These are phyloP conservation scores for Tolypocladium nubicola DNA, from an alignment of 2,329 filamentous ascomycete species.

Conservation along the genomic window DNA sequence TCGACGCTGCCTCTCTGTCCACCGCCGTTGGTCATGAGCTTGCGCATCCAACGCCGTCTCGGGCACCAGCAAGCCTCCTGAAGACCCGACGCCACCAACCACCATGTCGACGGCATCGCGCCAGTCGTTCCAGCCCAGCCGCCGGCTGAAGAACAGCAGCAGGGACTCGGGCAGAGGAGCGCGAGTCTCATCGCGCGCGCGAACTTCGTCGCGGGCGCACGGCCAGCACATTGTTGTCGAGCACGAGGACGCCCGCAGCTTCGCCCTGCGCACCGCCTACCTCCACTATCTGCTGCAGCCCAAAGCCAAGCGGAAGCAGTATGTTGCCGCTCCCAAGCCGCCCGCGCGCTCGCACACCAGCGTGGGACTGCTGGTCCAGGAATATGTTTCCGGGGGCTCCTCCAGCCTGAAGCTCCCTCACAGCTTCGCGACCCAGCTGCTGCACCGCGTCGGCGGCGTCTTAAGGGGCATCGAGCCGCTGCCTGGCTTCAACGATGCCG, in stretches of 20 bases:
- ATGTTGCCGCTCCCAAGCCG: slow-evolving; percentile 57
- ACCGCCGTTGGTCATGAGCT: slow-evolving; percentile 16
- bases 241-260: slow-evolving; percentile 80
- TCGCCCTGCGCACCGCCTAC: slow-evolving; percentile 82
- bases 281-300: slow-evolving; percentile 90
- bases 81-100: slow-evolving; percentile 7
- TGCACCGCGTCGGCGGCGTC: slow-evolving; percentile 71
- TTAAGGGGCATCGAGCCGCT: slow-evolving; percentile 72
- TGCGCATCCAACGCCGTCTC: slow-evolving; percentile 12
- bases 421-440: slow-evolving; percentile 38
- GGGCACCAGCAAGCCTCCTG: slow-evolving; percentile 19
- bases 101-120: slow-evolving; percentile 42
- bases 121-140: slow-evolving; percentile 32
- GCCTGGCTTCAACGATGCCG: slow-evolving; percentile 82
- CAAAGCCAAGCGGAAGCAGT: slow-evolving; percentile 80
- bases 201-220: slow-evolving; percentile 30
- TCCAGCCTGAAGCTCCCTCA: slow-evolving; percentile 46
- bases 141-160: slow-evolving; percentile 33
- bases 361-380: slow-evolving; percentile 79
- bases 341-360: slow-evolving; percentile 56
- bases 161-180: slow-evolving; percentile 27
- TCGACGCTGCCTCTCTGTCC: background rate
- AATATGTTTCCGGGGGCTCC: slow-evolving; percentile 52
- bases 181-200: slow-evolving; percentile 28
- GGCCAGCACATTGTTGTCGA: slow-evolving; percentile 38